Conservation (phyloP, 495 filamentous ascomycete species). For the Sporormia fimetaria region DNA sequence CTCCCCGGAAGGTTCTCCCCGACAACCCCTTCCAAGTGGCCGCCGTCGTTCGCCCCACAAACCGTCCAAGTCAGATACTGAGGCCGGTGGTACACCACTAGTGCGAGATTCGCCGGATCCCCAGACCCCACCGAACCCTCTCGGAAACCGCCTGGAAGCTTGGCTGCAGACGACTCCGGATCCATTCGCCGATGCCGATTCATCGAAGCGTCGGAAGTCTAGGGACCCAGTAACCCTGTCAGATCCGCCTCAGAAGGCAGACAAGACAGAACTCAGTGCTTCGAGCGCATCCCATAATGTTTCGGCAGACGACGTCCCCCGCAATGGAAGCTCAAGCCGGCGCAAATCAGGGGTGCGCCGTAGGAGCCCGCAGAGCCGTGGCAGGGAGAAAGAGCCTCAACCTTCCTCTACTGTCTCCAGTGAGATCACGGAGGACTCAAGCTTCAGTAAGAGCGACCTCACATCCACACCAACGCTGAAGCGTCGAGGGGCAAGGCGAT, state of each 20-base stretch:
- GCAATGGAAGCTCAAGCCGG: conserved; percentile 2
- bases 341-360: too few relatives aligned
- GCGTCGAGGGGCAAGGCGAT: conserved; percentile 27
- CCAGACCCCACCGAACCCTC: conserved; percentile 19
- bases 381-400: too few relatives aligned
- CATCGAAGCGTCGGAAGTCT: conserved; percentile 8
- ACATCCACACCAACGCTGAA: conserved; percentile 23
- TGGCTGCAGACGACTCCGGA: conserved; percentile 32
- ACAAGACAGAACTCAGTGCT: conserved; percentile 4
- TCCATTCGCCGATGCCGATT: conserved; percentile 28
- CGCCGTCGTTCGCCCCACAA: conserved; percentile 7
- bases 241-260: conserved; percentile 9
- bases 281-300: conserved; percentile 7
- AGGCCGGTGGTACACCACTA: background rate
- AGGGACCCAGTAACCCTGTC: conserved; percentile 16
- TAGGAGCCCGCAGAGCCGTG: too few relatives aligned
- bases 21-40: conserved; percentile 6
- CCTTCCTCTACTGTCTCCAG: background rate
- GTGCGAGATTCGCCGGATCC: conserved; percentile 4
- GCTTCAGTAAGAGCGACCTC: background rate
- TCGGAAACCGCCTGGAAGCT: conserved; percentile 31
- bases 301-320: conserved; percentile 2
- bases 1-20: conserved; percentile 2
- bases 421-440: conserved; percentile 1
- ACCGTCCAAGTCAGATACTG: conserved; percentile 9